Percentiles rank a stretch among this genome's conserved stretches.
These are phyloP conservation scores for Yarrowia osloensis DNA, from an alignment of 805 yeast genomes.

Conservation along the genomic window DNA sequence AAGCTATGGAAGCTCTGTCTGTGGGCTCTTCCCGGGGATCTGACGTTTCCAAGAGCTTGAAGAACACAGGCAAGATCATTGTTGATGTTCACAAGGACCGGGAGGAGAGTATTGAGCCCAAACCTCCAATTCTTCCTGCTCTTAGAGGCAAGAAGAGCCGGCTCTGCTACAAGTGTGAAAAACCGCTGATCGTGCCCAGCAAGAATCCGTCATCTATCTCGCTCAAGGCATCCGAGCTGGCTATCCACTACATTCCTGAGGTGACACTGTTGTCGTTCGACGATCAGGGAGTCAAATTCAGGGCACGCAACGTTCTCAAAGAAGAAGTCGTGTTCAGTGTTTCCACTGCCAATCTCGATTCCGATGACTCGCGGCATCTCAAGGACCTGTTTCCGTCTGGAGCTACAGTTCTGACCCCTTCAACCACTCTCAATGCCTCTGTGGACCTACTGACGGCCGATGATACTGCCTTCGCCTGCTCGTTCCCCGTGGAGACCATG, in stretches of 20 bases:
- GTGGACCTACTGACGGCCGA: slow-evolving; percentile 1
- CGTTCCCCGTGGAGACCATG: slow-evolving; percentile 9
- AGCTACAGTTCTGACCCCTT: slow-evolving; percentile 4
- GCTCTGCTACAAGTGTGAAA: slow-evolving; percentile 7
- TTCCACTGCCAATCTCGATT: background rate
- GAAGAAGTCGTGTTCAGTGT: slow-evolving; percentile 18
- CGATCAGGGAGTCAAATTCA: background rate
- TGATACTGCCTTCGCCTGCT: slow-evolving; percentile 10
- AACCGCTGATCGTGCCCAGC: background rate
- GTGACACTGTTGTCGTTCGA: background rate
- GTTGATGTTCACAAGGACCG: background rate
- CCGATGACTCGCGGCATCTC: background rate
- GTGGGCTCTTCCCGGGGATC: background rate
- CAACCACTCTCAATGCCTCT: background rate
- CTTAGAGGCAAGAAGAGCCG: slow-evolving; percentile 10
- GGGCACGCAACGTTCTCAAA: slow-evolving; percentile 3
- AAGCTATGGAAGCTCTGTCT: background rate
- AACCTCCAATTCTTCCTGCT: background rate
- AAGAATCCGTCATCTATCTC: slow-evolving; percentile 13
- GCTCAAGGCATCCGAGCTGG: slow-evolving; percentile 1
- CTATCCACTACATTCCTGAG: background rate
- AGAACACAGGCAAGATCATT: background rate
- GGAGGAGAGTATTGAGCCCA: background rate
- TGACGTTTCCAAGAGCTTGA: background rate
- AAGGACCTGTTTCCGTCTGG: slow-evolving; percentile 5